Evolutionary conservation across 805 yeast species (phyloP).

Genomic region (Nakazawaea peltata): DNA sequence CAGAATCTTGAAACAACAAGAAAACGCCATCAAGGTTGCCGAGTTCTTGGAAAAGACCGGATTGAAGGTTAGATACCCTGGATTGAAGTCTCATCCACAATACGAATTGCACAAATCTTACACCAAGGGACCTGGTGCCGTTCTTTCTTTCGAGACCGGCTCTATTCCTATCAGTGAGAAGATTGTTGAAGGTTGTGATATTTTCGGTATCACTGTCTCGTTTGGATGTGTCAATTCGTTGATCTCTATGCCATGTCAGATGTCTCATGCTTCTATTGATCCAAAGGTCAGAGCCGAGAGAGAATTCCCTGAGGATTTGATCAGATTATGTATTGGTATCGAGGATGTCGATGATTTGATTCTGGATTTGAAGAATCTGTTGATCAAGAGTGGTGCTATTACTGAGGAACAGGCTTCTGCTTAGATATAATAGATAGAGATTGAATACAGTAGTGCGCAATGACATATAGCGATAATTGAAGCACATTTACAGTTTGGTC

Average conservation of each 20-base stretch:
- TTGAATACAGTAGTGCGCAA: too few relatives aligned
- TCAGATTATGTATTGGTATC: slow-evolving; percentile 87
- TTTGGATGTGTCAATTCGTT: slow-evolving; percentile 92
- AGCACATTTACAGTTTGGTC: too few relatives aligned
- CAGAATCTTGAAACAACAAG: slow-evolving; percentile 82
- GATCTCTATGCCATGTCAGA: slow-evolving; percentile 88
- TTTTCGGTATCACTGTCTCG: slow-evolving; percentile 86
- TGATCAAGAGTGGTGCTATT: slow-evolving; percentile 53
- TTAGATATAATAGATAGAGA: too few relatives aligned
- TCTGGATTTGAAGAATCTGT: slow-evolving; percentile 68
- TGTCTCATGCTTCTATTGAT: slow-evolving; percentile 97
- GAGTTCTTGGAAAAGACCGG: slow-evolving; percentile 61
- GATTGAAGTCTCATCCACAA: slow-evolving; percentile 74
- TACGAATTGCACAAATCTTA: slow-evolving; percentile 68
- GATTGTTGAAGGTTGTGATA: slow-evolving; percentile 66
- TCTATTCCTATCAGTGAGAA: slow-evolving; percentile 53
- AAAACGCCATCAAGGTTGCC: slow-evolving; percentile 70
- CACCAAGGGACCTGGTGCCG: slow-evolving; percentile 86
- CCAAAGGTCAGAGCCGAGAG: slow-evolving; percentile 80
- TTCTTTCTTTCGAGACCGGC: slow-evolving; percentile 84
- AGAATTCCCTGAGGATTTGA: slow-evolving; percentile 86
- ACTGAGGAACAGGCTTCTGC: too few relatives aligned
- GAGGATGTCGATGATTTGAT: slow-evolving; percentile 77
- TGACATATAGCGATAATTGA: too few relatives aligned
- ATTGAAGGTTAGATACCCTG: slow-evolving; percentile 79